phyloP scores from a whole-genome alignment of 2,329 filamentous ascomycete species.

The Furcasterigmium furcatum region DNA sequence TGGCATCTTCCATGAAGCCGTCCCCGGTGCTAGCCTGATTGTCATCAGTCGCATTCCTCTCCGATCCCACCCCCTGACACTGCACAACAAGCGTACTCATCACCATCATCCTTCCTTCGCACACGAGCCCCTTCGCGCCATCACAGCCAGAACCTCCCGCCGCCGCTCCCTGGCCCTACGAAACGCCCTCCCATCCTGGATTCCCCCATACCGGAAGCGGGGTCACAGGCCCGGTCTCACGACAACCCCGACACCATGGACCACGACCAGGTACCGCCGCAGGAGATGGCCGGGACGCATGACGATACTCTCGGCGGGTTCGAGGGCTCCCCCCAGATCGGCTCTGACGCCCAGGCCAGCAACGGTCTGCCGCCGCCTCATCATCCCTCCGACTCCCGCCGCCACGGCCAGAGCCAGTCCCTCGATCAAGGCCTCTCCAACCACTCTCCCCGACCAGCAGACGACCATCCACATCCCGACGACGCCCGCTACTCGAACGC shows the following conservation, averaged over 20 bases:
- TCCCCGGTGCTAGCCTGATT: neutral
- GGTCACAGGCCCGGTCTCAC: slow-evolving; percentile 50
- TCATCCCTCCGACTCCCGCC: neutral
- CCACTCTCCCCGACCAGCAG: slow-evolving; percentile 30
- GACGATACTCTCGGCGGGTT: slow-evolving; percentile 50
- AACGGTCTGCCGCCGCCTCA: slow-evolving; percentile 17
- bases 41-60: neutral
- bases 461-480: too few species aligned
- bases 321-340: slow-evolving; percentile 42
- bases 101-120: too few species aligned
- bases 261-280: slow-evolving; percentile 29
- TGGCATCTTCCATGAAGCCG: slow-evolving; percentile 4
- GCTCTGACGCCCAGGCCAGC: slow-evolving; percentile 17
- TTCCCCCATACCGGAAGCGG: slow-evolving; percentile 44
- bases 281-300: slow-evolving; percentile 31
- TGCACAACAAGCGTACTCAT: neutral
- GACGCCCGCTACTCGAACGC: slow-evolving; percentile 35
- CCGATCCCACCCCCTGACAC: neutral
- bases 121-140: neutral
- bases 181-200: slow-evolving; percentile 42
- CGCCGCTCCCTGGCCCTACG: neutral
- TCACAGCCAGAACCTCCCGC: neutral
- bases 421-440: slow-evolving; percentile 44
- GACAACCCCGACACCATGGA: slow-evolving; percentile 52
- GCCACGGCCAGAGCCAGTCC: slow-evolving; percentile 42